Percentiles rank a stretch among this genome's conserved stretches.
These are phyloP conservation scores for Blastobotrys robertii DNA, from an alignment of 805 yeast species.

Conservation along the genomic window DNA sequence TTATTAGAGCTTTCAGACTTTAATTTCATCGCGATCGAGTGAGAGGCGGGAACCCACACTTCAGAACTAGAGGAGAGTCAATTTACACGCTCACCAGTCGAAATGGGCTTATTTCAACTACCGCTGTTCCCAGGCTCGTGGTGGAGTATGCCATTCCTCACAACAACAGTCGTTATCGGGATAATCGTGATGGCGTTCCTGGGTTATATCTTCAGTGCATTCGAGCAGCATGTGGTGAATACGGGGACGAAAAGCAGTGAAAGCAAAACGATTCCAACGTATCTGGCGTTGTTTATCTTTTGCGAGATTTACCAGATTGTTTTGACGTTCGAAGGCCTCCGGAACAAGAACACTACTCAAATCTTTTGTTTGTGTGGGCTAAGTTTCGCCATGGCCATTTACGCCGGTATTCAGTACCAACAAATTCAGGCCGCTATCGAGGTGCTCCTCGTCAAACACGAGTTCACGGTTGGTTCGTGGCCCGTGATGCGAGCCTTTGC, in stretches of 20 bases:
- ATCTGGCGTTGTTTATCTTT: slow-evolving; percentile 39
- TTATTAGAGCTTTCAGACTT: background rate
- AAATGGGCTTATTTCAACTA: too few relatives aligned
- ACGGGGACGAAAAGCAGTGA: slow-evolving; percentile 13
- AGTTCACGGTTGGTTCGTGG: slow-evolving; percentile 6
- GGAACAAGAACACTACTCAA: slow-evolving; percentile 31
- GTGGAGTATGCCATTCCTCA: slow-evolving; percentile 12
- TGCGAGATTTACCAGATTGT: slow-evolving; percentile 36
- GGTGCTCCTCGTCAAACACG: slow-evolving; percentile 9
- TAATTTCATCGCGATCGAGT: too few relatives aligned
- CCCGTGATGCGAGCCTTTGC: slow-evolving; percentile 27
- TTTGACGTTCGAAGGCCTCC: slow-evolving; percentile 32
- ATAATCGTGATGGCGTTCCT: slow-evolving; percentile 22
- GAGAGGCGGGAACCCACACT: too few relatives aligned
- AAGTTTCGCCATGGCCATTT: slow-evolving; percentile 35
- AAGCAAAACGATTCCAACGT: slow-evolving; percentile 29
- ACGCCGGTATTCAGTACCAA: slow-evolving; percentile 38
- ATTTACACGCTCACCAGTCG: too few relatives aligned
- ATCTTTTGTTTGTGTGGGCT: slow-evolving; percentile 31
- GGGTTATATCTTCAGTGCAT: slow-evolving; percentile 24
- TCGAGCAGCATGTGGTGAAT: slow-evolving; percentile 16
- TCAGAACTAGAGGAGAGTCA: too few relatives aligned
- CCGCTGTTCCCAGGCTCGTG: background rate
- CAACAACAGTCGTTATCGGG: slow-evolving; percentile 7
- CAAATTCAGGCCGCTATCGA: slow-evolving; percentile 29